Evolutionary conservation across 2,329 filamentous ascomycete species (phyloP).

Genomic region (Ophiostoma sp.): DNA sequence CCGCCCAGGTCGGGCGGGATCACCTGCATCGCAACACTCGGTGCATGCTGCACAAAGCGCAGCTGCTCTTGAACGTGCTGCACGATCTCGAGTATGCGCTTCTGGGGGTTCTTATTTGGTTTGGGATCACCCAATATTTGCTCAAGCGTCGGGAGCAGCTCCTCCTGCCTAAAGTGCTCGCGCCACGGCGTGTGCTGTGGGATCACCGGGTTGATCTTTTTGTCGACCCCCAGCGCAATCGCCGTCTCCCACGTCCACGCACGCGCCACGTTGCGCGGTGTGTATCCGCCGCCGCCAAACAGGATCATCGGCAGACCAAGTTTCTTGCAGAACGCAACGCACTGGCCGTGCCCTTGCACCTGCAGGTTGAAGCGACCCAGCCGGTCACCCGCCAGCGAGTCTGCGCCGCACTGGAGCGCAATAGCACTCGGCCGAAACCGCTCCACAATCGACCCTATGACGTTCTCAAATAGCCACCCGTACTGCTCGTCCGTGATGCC

Average conservation of each 20-base stretch:
- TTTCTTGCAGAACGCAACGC: slow-evolving; percentile 81
- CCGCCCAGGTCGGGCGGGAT: slow-evolving; percentile 72
- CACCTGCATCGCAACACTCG: slow-evolving; percentile 76
- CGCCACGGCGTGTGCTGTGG: slow-evolving; percentile 79
- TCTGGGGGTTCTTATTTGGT: slow-evolving; percentile 72
- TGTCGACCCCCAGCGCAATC: slow-evolving; percentile 71
- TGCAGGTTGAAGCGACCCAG: slow-evolving; percentile 95
- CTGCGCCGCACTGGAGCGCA: slow-evolving; percentile 90
- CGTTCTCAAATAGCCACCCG: slow-evolving; percentile 71
- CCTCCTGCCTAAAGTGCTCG: slow-evolving; percentile 81
- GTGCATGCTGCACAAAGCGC: slow-evolving; percentile 75
- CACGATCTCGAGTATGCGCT: slow-evolving; percentile 70
- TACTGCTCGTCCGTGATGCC: slow-evolving; percentile 91
- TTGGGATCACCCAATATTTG: slow-evolving; percentile 60
- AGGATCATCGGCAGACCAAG: slow-evolving; percentile 77
- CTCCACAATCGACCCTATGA: slow-evolving; percentile 72
- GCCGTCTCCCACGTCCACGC: slow-evolving; percentile 97
- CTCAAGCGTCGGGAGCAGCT: slow-evolving; percentile 80
- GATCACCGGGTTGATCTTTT: slow-evolving; percentile 65
- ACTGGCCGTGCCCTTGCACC: slow-evolving; percentile 87
- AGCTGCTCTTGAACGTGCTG: slow-evolving; percentile 78
- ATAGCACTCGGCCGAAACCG: slow-evolving; percentile 87
- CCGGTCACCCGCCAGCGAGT: slow-evolving; percentile 87
- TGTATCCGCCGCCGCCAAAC: slow-evolving; percentile 93
- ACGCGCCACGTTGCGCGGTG: slow-evolving; percentile 89